Percentiles rank a stretch among this genome's conserved stretches.
Evolutionary conservation across 352 stramenopile species (phyloP).

Genomic region (Pythium coloratum): DNA sequence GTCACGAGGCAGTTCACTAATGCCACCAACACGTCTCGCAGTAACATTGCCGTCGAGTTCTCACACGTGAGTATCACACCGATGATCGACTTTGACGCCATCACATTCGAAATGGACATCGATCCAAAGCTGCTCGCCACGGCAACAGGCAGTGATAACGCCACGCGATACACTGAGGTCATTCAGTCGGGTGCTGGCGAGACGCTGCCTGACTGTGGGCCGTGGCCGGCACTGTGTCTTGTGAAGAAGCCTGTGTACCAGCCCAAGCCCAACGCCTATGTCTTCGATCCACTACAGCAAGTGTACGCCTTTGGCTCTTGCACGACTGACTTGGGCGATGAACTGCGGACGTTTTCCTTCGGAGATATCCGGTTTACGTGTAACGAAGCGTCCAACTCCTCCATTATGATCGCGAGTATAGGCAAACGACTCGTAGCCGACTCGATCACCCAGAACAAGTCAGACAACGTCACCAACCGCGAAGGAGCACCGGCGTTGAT

Average conservation of each 20-base stretch:
- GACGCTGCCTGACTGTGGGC: neutral
- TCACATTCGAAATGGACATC: slow-evolving; percentile 15
- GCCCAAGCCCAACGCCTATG: neutral
- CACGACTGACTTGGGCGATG: neutral
- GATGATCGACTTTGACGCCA: slow-evolving; percentile 5
- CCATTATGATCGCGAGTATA: neutral
- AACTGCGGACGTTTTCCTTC: neutral
- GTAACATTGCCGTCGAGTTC: slow-evolving; percentile 13
- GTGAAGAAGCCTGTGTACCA: slow-evolving; percentile 5
- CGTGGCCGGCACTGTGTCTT: neutral
- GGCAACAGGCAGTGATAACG: neutral
- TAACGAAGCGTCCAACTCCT: neutral
- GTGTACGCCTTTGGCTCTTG: neutral
- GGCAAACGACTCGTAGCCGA: neutral
- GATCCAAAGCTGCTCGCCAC: neutral
- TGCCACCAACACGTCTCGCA: slow-evolving; percentile 5
- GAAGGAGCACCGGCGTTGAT: neutral
- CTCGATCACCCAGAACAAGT: neutral
- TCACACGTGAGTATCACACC: slow-evolving; percentile 4
- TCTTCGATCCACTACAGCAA: neutral
- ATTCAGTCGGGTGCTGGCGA: neutral
- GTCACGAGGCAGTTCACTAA: neutral
- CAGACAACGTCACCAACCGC: neutral
- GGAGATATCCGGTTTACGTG: neutral
- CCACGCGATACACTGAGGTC: neutral